Base-by-base conservation (phyloP, 805 yeast genomes). In the Torulaspora delbrueckii region DNA sequence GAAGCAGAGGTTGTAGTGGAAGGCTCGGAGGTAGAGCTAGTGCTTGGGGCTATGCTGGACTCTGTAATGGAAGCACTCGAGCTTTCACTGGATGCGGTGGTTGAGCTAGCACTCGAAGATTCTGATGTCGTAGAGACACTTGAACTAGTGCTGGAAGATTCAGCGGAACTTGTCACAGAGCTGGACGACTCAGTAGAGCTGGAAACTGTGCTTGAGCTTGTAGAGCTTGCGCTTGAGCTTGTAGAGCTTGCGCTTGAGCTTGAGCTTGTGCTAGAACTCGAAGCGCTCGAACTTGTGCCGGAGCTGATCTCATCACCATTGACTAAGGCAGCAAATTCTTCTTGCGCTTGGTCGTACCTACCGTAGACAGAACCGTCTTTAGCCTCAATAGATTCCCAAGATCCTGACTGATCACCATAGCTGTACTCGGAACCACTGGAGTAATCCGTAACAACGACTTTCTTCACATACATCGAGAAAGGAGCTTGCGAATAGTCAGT, bases 401-500 rank as follows among this genome's bases (percentile, higher is more conserved):
- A 55, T 43, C 90, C 91, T 10, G 78, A 57, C 23, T 69, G 62
- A 55, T 76, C 86, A 43, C 69, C 57, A 59, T 82, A 83, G 27
- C 68, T 55, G 61, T 84, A 84, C 49, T 73, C 70, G 2, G 69
- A 55, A 40, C 90, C 91, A 18, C 80, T 69, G 1, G 88, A 82
- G 59, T 82, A 84, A 65, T 84, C 89, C 19, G 80, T 70, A n/a
- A 86, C 83, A 24, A 73, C 62, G 35, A 87, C 58, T 3, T 74
- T 69, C 58, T 81, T 70, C 53, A 89, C 73, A 53, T 72, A 58
- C 85, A 86, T 83, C 14, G 79, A 59, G 65, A 81, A 86, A 42
- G 93, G 91, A 23, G 79, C 86, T 23, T 76, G 59, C 4, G 76
- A 51, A 58, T 79, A 84, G 59, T 85, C 82, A 10, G 88, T 79